Percentiles rank a stretch among this genome's conserved stretches.
Conservation (phyloP, 305 asterid species). For the Coffea humblotiana region DNA sequence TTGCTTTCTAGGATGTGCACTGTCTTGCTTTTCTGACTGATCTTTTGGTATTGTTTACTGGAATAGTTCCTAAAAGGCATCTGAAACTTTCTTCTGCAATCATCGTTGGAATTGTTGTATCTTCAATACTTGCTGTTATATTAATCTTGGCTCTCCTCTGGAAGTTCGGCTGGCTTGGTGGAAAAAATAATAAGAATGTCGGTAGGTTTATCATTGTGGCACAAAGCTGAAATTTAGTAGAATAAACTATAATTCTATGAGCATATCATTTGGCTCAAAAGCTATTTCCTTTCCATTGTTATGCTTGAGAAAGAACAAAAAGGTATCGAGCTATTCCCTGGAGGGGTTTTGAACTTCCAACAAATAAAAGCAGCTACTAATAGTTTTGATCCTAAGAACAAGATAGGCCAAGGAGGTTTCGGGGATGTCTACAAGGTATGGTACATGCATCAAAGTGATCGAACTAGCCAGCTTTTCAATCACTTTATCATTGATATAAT, state of each 20-base stretch:
- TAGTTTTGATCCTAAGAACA: neutral
- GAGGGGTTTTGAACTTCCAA: conserved; percentile 14
- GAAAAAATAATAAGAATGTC: neutral
- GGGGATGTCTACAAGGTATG: conserved; percentile 24
- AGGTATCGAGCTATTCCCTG: conserved; percentile 22
- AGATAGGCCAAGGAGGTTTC: conserved; percentile 26
- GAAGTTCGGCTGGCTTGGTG: conserved; percentile 17
- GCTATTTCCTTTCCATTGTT: neutral
- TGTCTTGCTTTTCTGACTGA: neutral
- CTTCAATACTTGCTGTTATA: neutral
- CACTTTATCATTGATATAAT: too few species aligned
- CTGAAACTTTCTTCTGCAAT: neutral
- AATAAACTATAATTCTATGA: neutral
- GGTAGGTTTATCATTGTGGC: neutral
- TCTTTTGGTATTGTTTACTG: neutral
- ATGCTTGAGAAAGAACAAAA: neutral
- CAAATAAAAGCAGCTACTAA: conserved; percentile 23
- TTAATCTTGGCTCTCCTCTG: conserved; percentile 3
- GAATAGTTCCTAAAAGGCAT: conserved; percentile 4
- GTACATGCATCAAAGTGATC: neutral
- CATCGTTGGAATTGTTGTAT: neutral
- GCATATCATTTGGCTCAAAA: neutral
- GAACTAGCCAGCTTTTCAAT: neutral
- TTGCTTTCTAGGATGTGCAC: too few species aligned
- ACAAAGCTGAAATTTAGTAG: neutral